These are phyloP conservation scores for Solidago caesia DNA, from an alignment of 129 eudicot species.

Conservation along the genomic window DNA sequence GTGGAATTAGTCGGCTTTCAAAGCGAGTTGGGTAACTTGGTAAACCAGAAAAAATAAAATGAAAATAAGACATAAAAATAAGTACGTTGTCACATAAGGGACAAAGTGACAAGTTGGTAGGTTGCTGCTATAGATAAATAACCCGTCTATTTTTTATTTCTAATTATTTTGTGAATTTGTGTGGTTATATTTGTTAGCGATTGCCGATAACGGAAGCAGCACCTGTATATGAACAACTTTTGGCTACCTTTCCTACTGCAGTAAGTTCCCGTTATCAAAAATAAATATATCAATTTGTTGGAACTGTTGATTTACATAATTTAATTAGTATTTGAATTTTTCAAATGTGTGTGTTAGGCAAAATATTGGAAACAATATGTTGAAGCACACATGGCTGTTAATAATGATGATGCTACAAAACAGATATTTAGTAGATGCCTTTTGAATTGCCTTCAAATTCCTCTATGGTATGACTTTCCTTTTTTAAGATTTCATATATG, in stretches of 20 bases:
- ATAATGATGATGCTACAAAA: conserved; percentile 85
- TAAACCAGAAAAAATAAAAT: too few relatives aligned
- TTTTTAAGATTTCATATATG: not conserved
- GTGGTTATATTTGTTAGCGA: conserved; percentile 39
- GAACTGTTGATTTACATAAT: conserved; percentile 8
- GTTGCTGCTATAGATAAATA: not conserved
- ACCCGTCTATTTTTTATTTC: not conserved
- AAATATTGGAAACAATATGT: conserved; percentile 98
- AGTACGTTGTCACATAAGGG: too few relatives aligned
- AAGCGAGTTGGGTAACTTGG: too few relatives aligned
- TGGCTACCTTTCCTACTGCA: conserved; percentile 80
- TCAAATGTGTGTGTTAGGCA: conserved; percentile 45
- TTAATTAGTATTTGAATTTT: not conserved
- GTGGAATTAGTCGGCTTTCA: too few relatives aligned
- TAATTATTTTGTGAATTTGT: not conserved
- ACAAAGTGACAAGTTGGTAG: too few relatives aligned
- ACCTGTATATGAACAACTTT: conserved; percentile 82
- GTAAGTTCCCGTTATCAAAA: conserved; percentile 34
- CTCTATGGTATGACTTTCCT: conserved; percentile 68
- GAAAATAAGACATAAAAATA: too few relatives aligned
- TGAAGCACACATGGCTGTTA: conserved; percentile 89
- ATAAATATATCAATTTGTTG: not conserved
- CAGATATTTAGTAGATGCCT: conserved; percentile 92
- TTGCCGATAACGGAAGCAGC: conserved; percentile 76
- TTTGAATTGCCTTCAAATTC: conserved; percentile 81